Evolutionary conservation across 208 protist genomes (phyloP).

Genomic region (Naegleria lovaniensis): DNA sequence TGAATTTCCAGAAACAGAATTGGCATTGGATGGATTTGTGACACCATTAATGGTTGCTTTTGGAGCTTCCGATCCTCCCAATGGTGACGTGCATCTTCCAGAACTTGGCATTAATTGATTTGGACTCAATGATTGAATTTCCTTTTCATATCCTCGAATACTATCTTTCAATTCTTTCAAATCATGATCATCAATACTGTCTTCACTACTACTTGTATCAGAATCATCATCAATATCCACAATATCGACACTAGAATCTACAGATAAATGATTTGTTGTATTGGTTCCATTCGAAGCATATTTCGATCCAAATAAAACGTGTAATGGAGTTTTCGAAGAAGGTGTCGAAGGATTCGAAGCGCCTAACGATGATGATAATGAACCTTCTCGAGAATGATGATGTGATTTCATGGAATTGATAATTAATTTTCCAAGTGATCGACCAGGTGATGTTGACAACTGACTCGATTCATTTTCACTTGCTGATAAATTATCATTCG

Average conservation of each 20-base stretch:
- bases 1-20: background rate
- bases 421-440: no score
- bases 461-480: background rate
- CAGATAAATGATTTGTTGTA: background rate
- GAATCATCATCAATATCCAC: background rate
- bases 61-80: background rate
- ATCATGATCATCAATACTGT: background rate
- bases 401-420: no score
- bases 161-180: constrained; percentile 6
- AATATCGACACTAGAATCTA: background rate
- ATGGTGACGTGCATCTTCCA: background rate
- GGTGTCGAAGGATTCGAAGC: background rate
- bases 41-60: background rate
- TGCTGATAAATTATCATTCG: background rate
- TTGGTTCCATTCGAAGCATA: background rate
- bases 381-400: background rate
- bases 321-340: background rate
- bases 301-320: background rate
- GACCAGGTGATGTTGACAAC: background rate
- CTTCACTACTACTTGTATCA: background rate
- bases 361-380: background rate
- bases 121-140: background rate
- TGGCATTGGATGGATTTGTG: background rate
- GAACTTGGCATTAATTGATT: background rate
- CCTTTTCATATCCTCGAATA: background rate